Evolutionary conservation across 345 rosid genomes (phyloP).

Genomic region (Acer saccharum): DNA sequence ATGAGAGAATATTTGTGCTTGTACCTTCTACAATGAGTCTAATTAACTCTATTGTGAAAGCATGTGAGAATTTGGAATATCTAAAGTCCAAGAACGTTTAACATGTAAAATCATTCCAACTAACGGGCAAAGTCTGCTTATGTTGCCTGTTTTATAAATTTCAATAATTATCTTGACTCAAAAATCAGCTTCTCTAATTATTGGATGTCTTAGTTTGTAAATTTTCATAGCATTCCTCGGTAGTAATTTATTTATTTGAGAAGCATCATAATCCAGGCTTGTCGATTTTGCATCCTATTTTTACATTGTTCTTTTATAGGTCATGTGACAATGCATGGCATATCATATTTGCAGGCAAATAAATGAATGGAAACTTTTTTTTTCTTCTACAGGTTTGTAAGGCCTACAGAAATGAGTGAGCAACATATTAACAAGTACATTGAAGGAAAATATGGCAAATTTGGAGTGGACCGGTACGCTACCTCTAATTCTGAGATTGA

Average conservation of each 20-base stretch:
- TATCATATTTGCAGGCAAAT: background rate
- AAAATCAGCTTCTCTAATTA: too few species aligned
- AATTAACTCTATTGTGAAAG: too few species aligned
- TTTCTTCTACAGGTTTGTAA: constrained; percentile 64
- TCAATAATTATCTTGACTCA: too few species aligned
- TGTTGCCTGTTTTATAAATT: too few species aligned
- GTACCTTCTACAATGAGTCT: too few species aligned
- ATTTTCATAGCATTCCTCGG: too few species aligned
- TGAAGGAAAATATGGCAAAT: constrained; percentile 81
- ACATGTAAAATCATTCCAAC: background rate
- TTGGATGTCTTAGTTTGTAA: too few species aligned
- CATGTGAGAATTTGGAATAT: background rate
- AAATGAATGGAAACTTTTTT: background rate
- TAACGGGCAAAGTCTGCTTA: too few species aligned
- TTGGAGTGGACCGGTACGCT: constrained; percentile 89
- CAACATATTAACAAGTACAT: constrained; percentile 72
- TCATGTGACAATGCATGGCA: background rate
- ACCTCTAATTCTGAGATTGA: constrained; percentile 5
- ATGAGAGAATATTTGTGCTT: too few species aligned
- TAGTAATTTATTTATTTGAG: background rate
- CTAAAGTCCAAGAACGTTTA: background rate
- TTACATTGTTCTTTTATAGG: background rate
- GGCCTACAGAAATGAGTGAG: constrained; percentile 80
- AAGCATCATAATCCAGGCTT: background rate
- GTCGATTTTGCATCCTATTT: background rate